These are phyloP conservation scores for Tetrapyrgos nigripes DNA, from an alignment of 1,284 basidiomycete genomes.

Conservation along the genomic window DNA sequence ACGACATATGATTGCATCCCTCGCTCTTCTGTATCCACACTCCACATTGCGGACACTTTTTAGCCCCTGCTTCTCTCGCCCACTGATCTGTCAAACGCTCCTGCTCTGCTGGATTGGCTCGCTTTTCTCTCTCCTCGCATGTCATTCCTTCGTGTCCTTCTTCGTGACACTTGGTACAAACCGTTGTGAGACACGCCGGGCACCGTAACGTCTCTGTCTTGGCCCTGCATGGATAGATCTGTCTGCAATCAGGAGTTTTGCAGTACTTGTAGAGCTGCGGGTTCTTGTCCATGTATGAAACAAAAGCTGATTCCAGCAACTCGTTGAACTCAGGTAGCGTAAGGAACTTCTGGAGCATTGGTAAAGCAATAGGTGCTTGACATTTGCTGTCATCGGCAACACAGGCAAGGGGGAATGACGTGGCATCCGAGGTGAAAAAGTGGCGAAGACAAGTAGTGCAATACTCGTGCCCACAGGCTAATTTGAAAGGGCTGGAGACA, in stretches of 20 bases:
- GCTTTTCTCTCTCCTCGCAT: slow-evolving; percentile 47
- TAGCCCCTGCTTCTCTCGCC: slow-evolving; percentile 38
- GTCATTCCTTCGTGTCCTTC: slow-evolving; percentile 57
- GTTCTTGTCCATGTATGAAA: slow-evolving; percentile 49
- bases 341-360: slow-evolving; percentile 54
- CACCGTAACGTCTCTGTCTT: slow-evolving; percentile 42
- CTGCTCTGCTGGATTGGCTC: slow-evolving; percentile 44
- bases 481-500: slow-evolving; percentile 47
- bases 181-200: slow-evolving; percentile 55
- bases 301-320: slow-evolving; percentile 53
- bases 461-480: slow-evolving; percentile 60
- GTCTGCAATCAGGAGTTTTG: slow-evolving; percentile 61
- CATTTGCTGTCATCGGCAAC: slow-evolving; percentile 57
- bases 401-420: slow-evolving; percentile 57
- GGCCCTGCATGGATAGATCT: slow-evolving; percentile 51
- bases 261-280: slow-evolving; percentile 57
- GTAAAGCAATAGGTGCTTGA: slow-evolving; percentile 53
- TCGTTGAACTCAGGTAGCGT: slow-evolving; percentile 47
- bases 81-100: slow-evolving; percentile 53
- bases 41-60: slow-evolving; percentile 50
- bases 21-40: slow-evolving; percentile 55
- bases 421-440: slow-evolving; percentile 48
- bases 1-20: slow-evolving; percentile 64
- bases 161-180: slow-evolving; percentile 58
- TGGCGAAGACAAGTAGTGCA: slow-evolving; percentile 59